Evolutionary conservation across 192 early-diverging fungal genomes (phyloP).

Genomic region (Globomyces pollinis-pini): DNA sequence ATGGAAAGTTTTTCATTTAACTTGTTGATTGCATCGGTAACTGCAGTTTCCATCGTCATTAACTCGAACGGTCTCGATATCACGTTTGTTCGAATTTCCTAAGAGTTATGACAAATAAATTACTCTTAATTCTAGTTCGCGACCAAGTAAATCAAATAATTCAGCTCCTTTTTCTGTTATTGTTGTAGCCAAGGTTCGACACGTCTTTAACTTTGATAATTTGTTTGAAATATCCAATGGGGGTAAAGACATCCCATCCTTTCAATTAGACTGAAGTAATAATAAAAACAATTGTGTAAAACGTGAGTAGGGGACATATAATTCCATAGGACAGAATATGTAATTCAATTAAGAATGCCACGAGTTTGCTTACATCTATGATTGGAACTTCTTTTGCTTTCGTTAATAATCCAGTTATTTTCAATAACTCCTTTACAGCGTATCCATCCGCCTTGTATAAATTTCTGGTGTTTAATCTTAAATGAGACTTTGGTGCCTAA

Average conservation of each 20-base stretch:
- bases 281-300: not conserved
- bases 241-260: constrained; percentile 13
- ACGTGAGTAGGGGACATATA: not conserved
- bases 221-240: constrained; percentile 37
- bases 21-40: constrained; percentile 26
- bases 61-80: constrained; percentile 47
- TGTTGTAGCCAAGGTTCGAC: constrained; percentile 30
- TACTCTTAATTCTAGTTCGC: constrained; percentile 34
- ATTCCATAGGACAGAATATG: not conserved
- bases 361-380: constrained; percentile 28
- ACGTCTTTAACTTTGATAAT: constrained; percentile 31
- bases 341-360: not conserved
- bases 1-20: constrained; percentile 20
- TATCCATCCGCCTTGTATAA: constrained; percentile 47
- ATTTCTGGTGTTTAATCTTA: constrained; percentile 42
- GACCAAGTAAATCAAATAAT: constrained; percentile 37
- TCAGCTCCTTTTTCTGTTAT: constrained; percentile 41
- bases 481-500: constrained; percentile 45
- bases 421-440: constrained; percentile 43
- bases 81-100: constrained; percentile 32
- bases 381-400: constrained; percentile 21
- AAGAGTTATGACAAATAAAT: not conserved
- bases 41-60: constrained; percentile 28
- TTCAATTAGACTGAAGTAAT: not conserved
- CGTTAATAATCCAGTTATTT: constrained; percentile 35